phyloP scores from a whole-genome alignment of 306 rosid species.

The Sphenostylis stenocarpa region DNA sequence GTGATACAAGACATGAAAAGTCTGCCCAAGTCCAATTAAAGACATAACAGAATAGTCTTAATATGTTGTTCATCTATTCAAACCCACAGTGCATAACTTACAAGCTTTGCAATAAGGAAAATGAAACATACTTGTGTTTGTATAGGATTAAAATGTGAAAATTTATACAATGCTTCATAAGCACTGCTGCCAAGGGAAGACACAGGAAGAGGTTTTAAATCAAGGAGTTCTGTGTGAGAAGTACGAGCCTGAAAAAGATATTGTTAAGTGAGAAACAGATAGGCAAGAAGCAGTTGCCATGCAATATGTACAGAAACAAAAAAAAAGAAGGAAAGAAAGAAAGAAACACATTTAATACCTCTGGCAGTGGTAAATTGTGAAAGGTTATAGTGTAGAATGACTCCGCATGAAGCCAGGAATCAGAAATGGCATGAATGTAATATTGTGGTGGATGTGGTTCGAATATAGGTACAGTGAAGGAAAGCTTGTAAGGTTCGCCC shows the following conservation, averaged over 20 bases:
- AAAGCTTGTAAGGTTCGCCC: constrained; percentile 87
- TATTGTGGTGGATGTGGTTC: constrained; percentile 99
- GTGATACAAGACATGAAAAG: constrained; percentile 88
- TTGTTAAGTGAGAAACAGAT: constrained; percentile 34
- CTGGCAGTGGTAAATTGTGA: constrained; percentile 83
- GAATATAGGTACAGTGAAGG: constrained; percentile 95
- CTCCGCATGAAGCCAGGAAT: constrained; percentile 93
- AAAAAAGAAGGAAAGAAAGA: neutral
- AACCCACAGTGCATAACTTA: constrained; percentile 13
- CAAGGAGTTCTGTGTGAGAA: constrained; percentile 91
- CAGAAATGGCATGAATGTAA: constrained; percentile 90
- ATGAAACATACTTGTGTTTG: constrained; percentile 84
- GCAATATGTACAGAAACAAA: neutral
- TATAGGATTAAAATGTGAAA: constrained; percentile 96
- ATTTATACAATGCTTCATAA: constrained; percentile 73
- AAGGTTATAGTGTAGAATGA: constrained; percentile 90
- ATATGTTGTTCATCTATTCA: constrained; percentile 4
- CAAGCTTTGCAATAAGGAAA: constrained; percentile 21
- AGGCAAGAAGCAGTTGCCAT: constrained; percentile 22
- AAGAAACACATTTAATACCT: constrained; percentile 49
- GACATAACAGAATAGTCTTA: constrained; percentile 18
- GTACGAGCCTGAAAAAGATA: constrained; percentile 63
- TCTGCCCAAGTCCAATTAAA: constrained; percentile 56
- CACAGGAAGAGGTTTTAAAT: constrained; percentile 91
- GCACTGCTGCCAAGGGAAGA: constrained; percentile 74